Conservation (phyloP, 176 grass and related monocot species). For the Urochloa ruziziensis region DNA sequence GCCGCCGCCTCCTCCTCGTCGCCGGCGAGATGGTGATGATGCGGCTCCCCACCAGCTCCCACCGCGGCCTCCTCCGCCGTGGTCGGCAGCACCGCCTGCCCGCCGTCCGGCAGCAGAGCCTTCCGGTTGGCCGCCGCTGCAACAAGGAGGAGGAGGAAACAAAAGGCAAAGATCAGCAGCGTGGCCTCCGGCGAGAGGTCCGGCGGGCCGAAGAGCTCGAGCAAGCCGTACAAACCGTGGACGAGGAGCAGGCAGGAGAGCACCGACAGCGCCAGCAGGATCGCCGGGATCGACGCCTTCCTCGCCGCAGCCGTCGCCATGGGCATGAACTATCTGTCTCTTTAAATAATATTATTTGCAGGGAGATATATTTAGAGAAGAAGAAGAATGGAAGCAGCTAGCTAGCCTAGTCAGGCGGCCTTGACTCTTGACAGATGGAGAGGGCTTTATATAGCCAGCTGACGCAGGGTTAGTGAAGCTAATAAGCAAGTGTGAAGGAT, state of each 20-base stretch:
- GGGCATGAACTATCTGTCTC: neutral
- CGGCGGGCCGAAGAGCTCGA: constrained; percentile 47
- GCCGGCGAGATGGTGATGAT: neutral
- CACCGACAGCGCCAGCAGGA: constrained; percentile 45
- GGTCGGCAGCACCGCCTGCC: neutral
- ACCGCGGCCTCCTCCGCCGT: neutral
- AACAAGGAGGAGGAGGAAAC: constrained; percentile 44
- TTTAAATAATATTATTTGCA: too few species aligned
- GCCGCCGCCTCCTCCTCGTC: constrained; percentile 2
- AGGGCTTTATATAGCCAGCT: constrained; percentile 35
- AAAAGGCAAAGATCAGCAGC: constrained; percentile 40
- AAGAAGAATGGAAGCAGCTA: neutral
- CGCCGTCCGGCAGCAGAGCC: neutral
- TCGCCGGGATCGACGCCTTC: constrained; percentile 41
- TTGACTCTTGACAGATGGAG: neutral
- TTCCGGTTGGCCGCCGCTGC: constrained; percentile 35
- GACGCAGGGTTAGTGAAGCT: neutral
- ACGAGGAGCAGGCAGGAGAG: constrained; percentile 41
- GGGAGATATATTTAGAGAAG: neutral
- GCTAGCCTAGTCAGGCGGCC: neutral
- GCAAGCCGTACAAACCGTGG: constrained; percentile 47
- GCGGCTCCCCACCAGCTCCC: neutral
- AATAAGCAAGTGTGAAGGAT: neutral
- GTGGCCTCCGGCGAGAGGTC: constrained; percentile 44
- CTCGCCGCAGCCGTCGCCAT: constrained; percentile 19